Base-by-base conservation (phyloP, 2,329 filamentous ascomycete genomes). In the Fusarium musae region DNA sequence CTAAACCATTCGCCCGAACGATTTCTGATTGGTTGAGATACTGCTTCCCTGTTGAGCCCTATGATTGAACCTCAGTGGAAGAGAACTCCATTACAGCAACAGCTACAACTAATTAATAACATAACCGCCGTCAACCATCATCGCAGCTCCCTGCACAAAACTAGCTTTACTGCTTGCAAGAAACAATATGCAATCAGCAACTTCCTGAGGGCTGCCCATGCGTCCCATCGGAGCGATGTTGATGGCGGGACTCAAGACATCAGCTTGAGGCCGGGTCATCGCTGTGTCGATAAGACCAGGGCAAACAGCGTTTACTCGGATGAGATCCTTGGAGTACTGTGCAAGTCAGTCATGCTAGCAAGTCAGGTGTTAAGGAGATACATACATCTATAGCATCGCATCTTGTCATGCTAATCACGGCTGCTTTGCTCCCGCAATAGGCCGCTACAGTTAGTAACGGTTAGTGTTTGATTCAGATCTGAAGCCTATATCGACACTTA, bases 251-350 rank as follows among this genome's bases (percentile, higher is more conserved):
- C 23, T 37, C 26, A 68, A 28, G 21, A 67, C 52, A 16, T 68
- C 37, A 1, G 63, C 63, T 73, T 5, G 80, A 81, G 21, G 81
- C 76, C 19, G 80, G 84, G 84, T 85, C 81, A 87, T 83, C 0
- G 85, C 84, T 7, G 86, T 87, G 39, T 85, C 83, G 32, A 88
- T 92, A 68, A 92, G 90, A 0, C 92, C 91, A 0, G 92, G 91
- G 39, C 88, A 91, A 56, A 93, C 87, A 26, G 90, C 92, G 79
- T 93, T 84, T 30, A 84, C 73, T 7, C 83, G 76, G 36, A 84
- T 83, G 2, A 76, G 76, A 37, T 84, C 81, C 4, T 70, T 70
- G 0, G 87, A 86, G 74, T 90, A 89, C 70, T 90, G 86, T 8
- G 2, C 5, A 30, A 11, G 26, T 67, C 26, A 59, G 46, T 12